Conservation (phyloP, 2,329 filamentous ascomycete genomes). For the Plectosphaerella plurivora region DNA sequence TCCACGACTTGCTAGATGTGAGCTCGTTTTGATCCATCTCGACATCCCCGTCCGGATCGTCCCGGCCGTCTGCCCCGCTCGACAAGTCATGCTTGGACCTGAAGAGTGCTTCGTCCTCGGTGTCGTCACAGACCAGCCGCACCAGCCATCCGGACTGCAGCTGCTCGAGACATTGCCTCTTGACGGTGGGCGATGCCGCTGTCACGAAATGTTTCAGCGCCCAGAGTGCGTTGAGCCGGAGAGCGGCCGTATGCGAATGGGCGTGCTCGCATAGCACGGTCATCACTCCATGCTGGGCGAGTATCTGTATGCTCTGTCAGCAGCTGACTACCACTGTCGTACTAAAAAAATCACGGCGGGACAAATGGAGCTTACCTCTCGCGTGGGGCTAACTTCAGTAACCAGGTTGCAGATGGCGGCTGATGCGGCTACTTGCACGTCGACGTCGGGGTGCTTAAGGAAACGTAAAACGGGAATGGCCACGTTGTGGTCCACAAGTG, state of each 20-base stretch:
- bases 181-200: constrained; percentile 56
- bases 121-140: constrained; percentile 66
- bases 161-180: constrained; percentile 72
- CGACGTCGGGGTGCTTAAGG: constrained; percentile 67
- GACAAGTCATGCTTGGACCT: constrained; percentile 24
- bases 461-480: constrained; percentile 73
- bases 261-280: constrained; percentile 78
- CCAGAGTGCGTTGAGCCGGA: constrained; percentile 86
- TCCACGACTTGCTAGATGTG: constrained; percentile 14
- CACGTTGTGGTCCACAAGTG: constrained; percentile 80
- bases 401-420: constrained; percentile 81
- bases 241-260: constrained; percentile 70
- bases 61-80: constrained; percentile 15
- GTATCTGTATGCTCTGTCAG: constrained; percentile 43
- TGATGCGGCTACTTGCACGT: constrained; percentile 83
- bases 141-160: constrained; percentile 78
- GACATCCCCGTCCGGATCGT: constrained; percentile 53
- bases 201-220: constrained; percentile 86
- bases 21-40: constrained; percentile 50
- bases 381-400: constrained; percentile 86
- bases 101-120: constrained; percentile 46
- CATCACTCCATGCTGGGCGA: constrained; percentile 70
- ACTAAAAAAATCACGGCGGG: neutral
- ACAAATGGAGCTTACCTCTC: constrained; percentile 57
- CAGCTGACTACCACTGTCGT: too few relatives aligned